Evolutionary conservation across 2,329 filamentous ascomycete species (phyloP).

Genomic region (Pestalotiopsis sp.): DNA sequence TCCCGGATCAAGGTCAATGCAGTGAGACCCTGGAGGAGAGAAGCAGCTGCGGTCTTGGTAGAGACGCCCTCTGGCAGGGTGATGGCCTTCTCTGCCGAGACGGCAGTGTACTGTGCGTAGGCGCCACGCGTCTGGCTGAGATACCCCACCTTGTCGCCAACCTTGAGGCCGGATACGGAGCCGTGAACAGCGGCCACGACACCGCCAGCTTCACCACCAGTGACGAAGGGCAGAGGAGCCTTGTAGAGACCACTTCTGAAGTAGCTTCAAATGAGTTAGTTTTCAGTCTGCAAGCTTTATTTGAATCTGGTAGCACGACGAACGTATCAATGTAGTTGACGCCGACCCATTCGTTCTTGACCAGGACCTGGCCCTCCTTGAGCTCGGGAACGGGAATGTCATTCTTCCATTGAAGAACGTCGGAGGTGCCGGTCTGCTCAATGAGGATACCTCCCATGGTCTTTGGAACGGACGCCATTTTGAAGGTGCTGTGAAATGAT

Average conservation of each 20-base stretch:
- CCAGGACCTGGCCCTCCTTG: constrained; percentile 72
- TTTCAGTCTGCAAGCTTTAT: not conserved
- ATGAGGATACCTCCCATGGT: constrained; percentile 77
- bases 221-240: constrained; percentile 70
- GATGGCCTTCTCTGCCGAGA: constrained; percentile 56
- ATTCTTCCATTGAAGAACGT: constrained; percentile 72
- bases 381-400: constrained; percentile 72
- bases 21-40: constrained; percentile 80
- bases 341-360: constrained; percentile 80
- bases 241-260: constrained; percentile 85
- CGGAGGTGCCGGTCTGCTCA: constrained; percentile 71
- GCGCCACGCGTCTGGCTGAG: constrained; percentile 47
- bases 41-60: constrained; percentile 66
- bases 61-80: constrained; percentile 65
- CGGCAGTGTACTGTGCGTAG: constrained; percentile 61
- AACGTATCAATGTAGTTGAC: constrained; percentile 88
- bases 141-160: constrained; percentile 75
- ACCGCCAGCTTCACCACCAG: constrained; percentile 80
- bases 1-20: constrained; percentile 80
- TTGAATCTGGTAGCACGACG: constrained; percentile 19
- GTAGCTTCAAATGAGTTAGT: constrained; percentile 52
- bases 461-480: constrained; percentile 51
- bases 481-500: not conserved
- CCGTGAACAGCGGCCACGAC: constrained; percentile 63
- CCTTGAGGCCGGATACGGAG: constrained; percentile 52